These are phyloP conservation scores for Metschnikowia cerradonensis DNA, from an alignment of 805 yeast species.

Conservation along the genomic window DNA sequence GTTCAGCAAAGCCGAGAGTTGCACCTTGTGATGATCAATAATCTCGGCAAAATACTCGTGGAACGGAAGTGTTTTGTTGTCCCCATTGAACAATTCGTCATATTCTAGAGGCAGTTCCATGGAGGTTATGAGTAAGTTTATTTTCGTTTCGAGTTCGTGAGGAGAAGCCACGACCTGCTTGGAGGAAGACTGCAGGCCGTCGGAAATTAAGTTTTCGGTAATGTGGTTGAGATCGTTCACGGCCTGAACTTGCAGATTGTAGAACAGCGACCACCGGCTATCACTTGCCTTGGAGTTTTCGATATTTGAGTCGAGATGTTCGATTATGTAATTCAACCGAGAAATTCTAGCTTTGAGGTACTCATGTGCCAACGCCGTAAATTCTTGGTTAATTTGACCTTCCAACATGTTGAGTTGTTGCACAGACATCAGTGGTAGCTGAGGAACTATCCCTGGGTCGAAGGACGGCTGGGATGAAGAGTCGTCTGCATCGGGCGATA, in stretches of 20 bases:
- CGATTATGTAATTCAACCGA: conserved; percentile 26
- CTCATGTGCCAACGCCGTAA: conserved; percentile 20
- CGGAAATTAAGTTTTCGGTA: conserved; percentile 28
- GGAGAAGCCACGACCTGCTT: conserved; percentile 1
- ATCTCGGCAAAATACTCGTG: conserved; percentile 20
- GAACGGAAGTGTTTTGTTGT: conserved; percentile 21
- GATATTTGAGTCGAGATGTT: conserved; percentile 22
- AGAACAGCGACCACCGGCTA: conserved; percentile 30
- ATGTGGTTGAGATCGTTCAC: conserved; percentile 29
- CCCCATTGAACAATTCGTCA: conserved; percentile 24
- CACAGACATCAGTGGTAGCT: conserved; percentile 19
- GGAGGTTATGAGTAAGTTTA: conserved; percentile 25
- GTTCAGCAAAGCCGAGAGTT: conserved; percentile 22
- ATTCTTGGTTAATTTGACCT: conserved; percentile 21
- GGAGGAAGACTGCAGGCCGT: not conserved
- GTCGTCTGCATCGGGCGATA: not conserved
- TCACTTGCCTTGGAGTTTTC: conserved; percentile 27
- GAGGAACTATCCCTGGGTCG: conserved; percentile 12
- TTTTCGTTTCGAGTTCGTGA: conserved; percentile 30
- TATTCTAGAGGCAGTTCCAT: conserved; percentile 33
- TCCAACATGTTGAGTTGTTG: conserved; percentile 26
- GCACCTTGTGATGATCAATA: conserved; percentile 20
- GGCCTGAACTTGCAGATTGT: conserved; percentile 31
- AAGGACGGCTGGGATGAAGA: conserved; percentile 2
- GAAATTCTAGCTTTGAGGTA: conserved; percentile 28